phyloP scores from a whole-genome alignment of 129 eudicot genomes.

The Heracleum sosnowskyi region DNA sequence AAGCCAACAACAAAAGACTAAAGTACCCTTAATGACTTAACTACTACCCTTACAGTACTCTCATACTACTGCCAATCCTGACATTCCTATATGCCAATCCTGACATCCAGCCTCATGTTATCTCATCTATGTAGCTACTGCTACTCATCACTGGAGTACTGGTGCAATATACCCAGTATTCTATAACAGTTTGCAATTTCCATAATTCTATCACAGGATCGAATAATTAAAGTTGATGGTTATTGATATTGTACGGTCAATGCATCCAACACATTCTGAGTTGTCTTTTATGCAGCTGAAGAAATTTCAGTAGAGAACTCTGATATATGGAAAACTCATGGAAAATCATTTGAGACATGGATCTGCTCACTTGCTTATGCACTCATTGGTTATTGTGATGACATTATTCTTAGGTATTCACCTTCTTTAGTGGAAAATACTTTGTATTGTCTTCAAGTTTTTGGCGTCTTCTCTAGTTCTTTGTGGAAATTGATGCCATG shows the following conservation, averaged over 20 bases:
- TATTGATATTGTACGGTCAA: neutral
- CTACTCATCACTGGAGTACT: neutral
- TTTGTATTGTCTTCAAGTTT: neutral
- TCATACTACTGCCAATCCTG: no score
- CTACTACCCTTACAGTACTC: no score
- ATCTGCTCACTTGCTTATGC: conserved; percentile 82
- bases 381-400: conserved; percentile 69
- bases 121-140: neutral
- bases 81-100: no score
- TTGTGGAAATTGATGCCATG: neutral
- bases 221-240: neutral
- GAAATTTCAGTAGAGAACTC: conserved; percentile 56
- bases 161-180: neutral
- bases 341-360: conserved; percentile 81
- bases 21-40: no score
- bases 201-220: neutral
- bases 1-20: no score
- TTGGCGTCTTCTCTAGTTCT: neutral
- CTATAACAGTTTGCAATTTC: neutral
- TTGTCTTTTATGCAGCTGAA: conserved; percentile 45
- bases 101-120: neutral
- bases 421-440: conserved; percentile 11
- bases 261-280: neutral
- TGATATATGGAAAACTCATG: conserved; percentile 58
- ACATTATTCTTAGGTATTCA: conserved; percentile 64